Evolutionary conservation across 2,329 filamentous ascomycete genomes (phyloP), one percentile per base, ranked within the genome.

Genomic region (Colletotrichum viniferum): DNA sequence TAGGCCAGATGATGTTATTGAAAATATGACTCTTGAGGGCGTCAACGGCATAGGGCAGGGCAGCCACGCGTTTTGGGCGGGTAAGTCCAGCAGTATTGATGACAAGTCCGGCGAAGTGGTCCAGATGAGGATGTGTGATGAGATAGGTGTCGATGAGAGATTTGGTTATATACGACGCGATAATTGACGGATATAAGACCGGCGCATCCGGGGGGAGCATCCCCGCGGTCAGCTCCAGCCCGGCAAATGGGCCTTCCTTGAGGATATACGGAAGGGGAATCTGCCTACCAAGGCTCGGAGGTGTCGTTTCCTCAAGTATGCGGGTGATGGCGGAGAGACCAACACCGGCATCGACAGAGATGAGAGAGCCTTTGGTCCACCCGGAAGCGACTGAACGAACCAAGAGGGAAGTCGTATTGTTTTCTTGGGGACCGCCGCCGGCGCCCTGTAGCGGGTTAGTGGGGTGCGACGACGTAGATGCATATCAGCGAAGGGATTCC

Each of bases 1-100:
- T 99, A 0, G 97, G 97, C 97, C 97, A 99, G 69, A 98, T 98
- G 73, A 98, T 88, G 81, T 98, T 97, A 85, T 99, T 99, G 87
- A 99, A 99, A 75, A 99, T 95, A 84, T 99, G 96, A 1, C 89
- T 92, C 83, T 98, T 98, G 84, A 99, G 93, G 0, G 96, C 96
- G 61, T 95, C 90, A 67, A 99, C 96, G n/a, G 96, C 98, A 32
- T 92, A 93, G 0, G 96, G 95, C 5, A 98, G 87, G 1, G 94
- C 96, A 2, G 96, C 96, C 16, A 99, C 88, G 28, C 94, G 92
- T 84, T 98, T 99, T 0, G 96, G 95, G 32, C 93, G 92, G 3
- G 94, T 91, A 24, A 97, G 91, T 4, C 94, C 93, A 7, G 97
- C 96, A 0, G 96, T 98, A 83, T 98, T 98, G 83, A 98, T 93